Conservation (phyloP, 2,329 filamentous ascomycete genomes). For the Cadophora malorum region DNA sequence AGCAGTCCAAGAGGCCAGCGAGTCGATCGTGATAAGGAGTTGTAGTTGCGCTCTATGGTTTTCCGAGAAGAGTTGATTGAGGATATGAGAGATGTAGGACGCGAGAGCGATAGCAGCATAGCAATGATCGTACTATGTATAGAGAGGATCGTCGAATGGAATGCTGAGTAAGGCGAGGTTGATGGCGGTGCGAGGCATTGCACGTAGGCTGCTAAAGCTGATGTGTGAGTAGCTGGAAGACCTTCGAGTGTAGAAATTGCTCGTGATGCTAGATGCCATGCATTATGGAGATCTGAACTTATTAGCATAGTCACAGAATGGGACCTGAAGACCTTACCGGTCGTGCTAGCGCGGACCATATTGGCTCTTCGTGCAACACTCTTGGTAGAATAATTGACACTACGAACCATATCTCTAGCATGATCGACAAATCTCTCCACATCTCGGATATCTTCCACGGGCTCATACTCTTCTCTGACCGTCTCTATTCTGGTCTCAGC, state of each 20-base stretch:
- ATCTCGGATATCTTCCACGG: slow-evolving; percentile 81
- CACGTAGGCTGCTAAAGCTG: slow-evolving; percentile 76
- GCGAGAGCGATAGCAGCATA: slow-evolving; percentile 77
- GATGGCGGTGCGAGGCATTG: slow-evolving; percentile 69
- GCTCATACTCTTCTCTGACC: slow-evolving; percentile 86
- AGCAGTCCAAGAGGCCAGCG: slow-evolving; percentile 83
- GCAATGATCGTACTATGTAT: slow-evolving; percentile 86
- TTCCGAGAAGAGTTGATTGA: slow-evolving; percentile 78
- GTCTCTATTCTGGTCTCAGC: slow-evolving; percentile 82
- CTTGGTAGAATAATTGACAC: slow-evolving; percentile 82
- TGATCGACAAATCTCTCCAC: slow-evolving; percentile 93
- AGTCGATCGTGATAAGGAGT: slow-evolving; percentile 74
- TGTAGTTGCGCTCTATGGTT: slow-evolving; percentile 78
- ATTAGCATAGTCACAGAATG: slow-evolving; percentile 39
- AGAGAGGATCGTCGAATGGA: slow-evolving; percentile 79
- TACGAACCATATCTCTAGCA: slow-evolving; percentile 86
- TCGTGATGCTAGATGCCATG: slow-evolving; percentile 61
- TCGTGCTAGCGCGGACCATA: slow-evolving; percentile 68
- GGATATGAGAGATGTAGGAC: slow-evolving; percentile 78
- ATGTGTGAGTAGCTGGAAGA: slow-evolving; percentile 70
- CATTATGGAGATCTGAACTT: slow-evolving; percentile 70
- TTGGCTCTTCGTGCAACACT: slow-evolving; percentile 83
- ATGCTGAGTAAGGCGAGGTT: slow-evolving; percentile 72
- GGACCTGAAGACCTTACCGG: slow-evolving; percentile 54
- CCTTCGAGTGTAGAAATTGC: slow-evolving; percentile 65